phyloP scores from a whole-genome alignment of 2,329 filamentous ascomycete species.

The Pseudopyricularia javanii region DNA sequence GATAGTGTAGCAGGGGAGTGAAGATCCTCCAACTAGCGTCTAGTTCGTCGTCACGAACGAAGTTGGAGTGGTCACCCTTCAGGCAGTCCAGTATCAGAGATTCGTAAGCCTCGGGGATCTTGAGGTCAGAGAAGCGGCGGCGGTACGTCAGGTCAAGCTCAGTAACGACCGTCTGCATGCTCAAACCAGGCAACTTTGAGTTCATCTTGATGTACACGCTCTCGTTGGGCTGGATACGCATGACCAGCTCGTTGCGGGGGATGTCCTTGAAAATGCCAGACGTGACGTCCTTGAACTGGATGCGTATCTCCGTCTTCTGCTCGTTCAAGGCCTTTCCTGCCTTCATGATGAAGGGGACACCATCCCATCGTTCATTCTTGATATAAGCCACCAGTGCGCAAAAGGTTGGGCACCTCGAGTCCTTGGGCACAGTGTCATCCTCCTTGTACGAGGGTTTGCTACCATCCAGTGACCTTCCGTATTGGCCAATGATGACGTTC shows the following conservation, averaged over 20 bases:
- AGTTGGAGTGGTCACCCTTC: slow-evolving; percentile 99
- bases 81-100: slow-evolving; percentile 93
- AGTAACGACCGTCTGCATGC: slow-evolving; percentile 98
- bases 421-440: slow-evolving; percentile 94
- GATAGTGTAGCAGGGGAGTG: slow-evolving; percentile 91
- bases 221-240: slow-evolving; percentile 98
- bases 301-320: slow-evolving; percentile 98
- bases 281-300: slow-evolving; percentile 99
- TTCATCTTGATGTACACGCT: slow-evolving; percentile 99
- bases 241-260: slow-evolving; percentile 96
- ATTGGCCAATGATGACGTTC: slow-evolving; percentile 99
- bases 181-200: slow-evolving; percentile 94
- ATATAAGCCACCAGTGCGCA: slow-evolving; percentile 95
- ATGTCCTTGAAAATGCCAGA: slow-evolving; percentile 99
- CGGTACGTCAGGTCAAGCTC: slow-evolving; percentile 98
- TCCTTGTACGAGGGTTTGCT: slow-evolving; percentile 97
- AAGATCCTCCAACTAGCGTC: slow-evolving; percentile 99
- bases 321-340: slow-evolving; percentile 97
- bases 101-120: slow-evolving; percentile 98
- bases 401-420: slow-evolving; percentile 95
- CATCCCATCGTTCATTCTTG: slow-evolving; percentile 99
- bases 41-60: slow-evolving; percentile 91
- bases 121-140: slow-evolving; percentile 95
- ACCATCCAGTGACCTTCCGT: slow-evolving; percentile 89
- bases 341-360: slow-evolving; percentile 98